A percentile compares a stretch with the other conserved stretches of the same genome.
Conservation (phyloP, 352 stramenopile genomes). For the Globisporangium emineosum region DNA sequence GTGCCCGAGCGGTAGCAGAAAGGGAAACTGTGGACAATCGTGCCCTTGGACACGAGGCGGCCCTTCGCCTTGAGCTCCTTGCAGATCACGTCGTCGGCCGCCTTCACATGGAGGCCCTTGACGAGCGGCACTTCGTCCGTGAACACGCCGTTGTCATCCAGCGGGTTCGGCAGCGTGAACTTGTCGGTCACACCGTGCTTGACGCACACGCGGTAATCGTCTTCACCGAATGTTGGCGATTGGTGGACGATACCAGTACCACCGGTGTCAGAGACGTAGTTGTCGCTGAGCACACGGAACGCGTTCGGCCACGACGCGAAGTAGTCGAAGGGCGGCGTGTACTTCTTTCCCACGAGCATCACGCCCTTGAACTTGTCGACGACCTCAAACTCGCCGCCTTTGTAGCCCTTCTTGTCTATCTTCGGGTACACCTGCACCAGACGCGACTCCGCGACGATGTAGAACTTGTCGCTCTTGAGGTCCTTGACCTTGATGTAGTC, state of each 20-base stretch:
- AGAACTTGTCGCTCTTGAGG: conserved; percentile 86
- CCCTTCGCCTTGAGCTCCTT: conserved; percentile 92
- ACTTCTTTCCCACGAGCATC: conserved; percentile 94
- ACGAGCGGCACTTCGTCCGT: conserved; percentile 91
- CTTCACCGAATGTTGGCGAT: conserved; percentile 98
- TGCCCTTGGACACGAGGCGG: conserved; percentile 96
- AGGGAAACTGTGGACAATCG: conserved; percentile 97
- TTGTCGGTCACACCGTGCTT: conserved; percentile 94
- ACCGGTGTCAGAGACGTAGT: conserved; percentile 97
- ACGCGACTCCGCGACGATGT: conserved; percentile 92
- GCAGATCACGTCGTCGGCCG: conserved; percentile 97
- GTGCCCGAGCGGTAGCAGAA: conserved; percentile 99
- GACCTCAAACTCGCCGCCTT: conserved; percentile 92
- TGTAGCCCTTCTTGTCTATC: conserved; percentile 97
- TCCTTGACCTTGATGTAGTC: conserved; percentile 98
- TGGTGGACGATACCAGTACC: conserved; percentile 98
- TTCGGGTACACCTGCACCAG: conserved; percentile 96
- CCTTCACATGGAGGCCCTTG: conserved; percentile 96
- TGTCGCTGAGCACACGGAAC: conserved; percentile 96
- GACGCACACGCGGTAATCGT: conserved; percentile 99
- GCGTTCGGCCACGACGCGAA: conserved; percentile 90
- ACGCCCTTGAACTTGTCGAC: conserved; percentile 90
- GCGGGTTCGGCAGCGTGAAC: conserved; percentile 93
- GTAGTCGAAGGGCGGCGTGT: conserved; percentile 96
- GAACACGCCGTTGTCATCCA: conserved; percentile 97